Evolutionary conservation across 202 grass and related monocot genomes (phyloP).

Genomic region (Zoysia matrella): DNA sequence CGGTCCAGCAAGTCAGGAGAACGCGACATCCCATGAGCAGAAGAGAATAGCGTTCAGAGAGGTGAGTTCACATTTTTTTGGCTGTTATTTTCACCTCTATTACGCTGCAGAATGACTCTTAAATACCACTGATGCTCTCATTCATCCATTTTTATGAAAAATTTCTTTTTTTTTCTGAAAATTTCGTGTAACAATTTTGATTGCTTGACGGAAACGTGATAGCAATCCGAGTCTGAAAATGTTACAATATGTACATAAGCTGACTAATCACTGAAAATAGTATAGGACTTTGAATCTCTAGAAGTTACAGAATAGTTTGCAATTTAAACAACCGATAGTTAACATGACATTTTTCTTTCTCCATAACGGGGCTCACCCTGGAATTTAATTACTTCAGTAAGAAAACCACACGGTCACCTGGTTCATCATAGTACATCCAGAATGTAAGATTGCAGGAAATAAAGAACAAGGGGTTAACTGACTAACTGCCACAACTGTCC

Average conservation of each 20-base stretch:
- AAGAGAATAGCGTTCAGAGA: not conserved
- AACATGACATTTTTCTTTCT: not conserved
- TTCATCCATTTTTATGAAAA: not conserved
- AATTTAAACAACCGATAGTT: not conserved
- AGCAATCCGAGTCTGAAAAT: not conserved
- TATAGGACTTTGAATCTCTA: not conserved
- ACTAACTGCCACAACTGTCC: too few relatives aligned
- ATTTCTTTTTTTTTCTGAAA: not conserved
- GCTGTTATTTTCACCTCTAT: not conserved
- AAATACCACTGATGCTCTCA: not conserved
- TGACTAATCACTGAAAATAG: not conserved
- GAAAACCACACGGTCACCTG: too few relatives aligned
- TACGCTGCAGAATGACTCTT: not conserved
- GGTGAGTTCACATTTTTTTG: conserved; percentile 12
- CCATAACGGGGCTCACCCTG: too few relatives aligned
- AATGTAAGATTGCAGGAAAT: too few relatives aligned
- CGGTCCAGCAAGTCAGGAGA: not conserved
- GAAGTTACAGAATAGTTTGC: not conserved
- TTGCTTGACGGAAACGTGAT: not conserved
- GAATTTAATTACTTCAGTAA: too few relatives aligned
- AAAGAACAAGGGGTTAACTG: too few relatives aligned
- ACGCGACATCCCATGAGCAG: conserved; percentile 8
- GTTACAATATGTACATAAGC: not conserved
- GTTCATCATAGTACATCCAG: too few relatives aligned
- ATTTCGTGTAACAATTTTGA: not conserved